A percentile compares a stretch with the other conserved stretches of the same genome.
Conservation (phyloP, 2,329 filamentous ascomycete genomes). For the Alternaria conjuncta region DNA sequence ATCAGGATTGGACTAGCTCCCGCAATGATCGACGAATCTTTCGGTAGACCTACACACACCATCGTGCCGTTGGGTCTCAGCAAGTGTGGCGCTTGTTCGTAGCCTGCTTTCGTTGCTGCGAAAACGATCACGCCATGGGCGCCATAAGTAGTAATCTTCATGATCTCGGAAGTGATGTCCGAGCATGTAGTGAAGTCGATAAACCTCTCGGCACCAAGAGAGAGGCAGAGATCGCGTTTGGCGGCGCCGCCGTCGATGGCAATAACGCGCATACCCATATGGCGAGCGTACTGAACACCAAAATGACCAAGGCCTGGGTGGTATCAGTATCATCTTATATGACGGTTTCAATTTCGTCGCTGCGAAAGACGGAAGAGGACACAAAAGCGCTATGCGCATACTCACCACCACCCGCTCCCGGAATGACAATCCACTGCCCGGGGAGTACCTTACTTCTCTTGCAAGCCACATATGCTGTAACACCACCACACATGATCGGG, state of each 20-base stretch:
- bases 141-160: constrained; percentile 62
- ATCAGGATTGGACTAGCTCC: constrained; percentile 45
- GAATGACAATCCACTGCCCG: constrained; percentile 50
- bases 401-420: constrained; percentile 47
- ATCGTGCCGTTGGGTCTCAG: constrained; percentile 35
- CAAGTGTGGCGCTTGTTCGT: constrained; percentile 38
- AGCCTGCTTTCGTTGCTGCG: constrained; percentile 57
- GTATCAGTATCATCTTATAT: not conserved
- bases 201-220: constrained; percentile 62
- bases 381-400: not conserved
- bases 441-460: constrained; percentile 44
- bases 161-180: constrained; percentile 63
- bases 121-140: constrained; percentile 85
- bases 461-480: constrained; percentile 57
- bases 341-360: not conserved
- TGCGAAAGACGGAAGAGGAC: not conserved
- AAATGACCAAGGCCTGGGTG: constrained; percentile 32
- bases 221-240: constrained; percentile 55
- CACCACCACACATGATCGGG: constrained; percentile 48
- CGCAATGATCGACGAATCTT: constrained; percentile 25
- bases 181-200: constrained; percentile 65
- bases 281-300: constrained; percentile 50
- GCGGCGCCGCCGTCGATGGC: constrained; percentile 61
- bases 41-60: constrained; percentile 39
- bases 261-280: constrained; percentile 64